Base-by-base conservation (phyloP, 768 basidiomycete species). In the Kwoniella botswanensis region DNA sequence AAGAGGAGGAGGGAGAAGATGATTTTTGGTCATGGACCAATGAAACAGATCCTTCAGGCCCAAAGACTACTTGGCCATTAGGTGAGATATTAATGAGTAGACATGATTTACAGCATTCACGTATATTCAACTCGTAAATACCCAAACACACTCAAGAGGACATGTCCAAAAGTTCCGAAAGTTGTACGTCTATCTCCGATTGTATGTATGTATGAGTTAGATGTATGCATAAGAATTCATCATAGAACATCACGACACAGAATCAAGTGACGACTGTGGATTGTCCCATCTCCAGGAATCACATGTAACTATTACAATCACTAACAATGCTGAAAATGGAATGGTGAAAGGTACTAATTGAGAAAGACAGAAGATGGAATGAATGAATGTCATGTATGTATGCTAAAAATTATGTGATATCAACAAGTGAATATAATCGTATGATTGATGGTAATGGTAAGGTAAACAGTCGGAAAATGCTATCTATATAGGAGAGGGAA, bases 101-200 rank as follows among this genome's bases (percentile, higher is more conserved):
- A 69, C 97, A 99, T 83, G 96, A 98, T 85, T 85, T 94, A 78
- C 93, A 94, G 83, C 96, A 98, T 85, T 95, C 93, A 55, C 88
- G 95, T 70, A 93, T 98, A 74, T 99, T 99, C 87, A 99, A 99
- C 84, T 81, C 67, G 35, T 61, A 68, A 22, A 3, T 26, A 46
- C 43, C 35, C 6, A 62, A 43, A 26, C 26, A 2, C 26, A 2
- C 26, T 26, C 18, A 44, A 24, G 42, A 29, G 60, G 12, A 46
- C 17, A 42, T 2, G 60, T 42, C 35, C n/a, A 43, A 44, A 42
- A 62, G 12, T 29, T 42, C 35, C n/a, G 17, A 26, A 24, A 59
- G 13, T 52, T 52, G n/a, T 52, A 52, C 50, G 50, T 26, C 4
- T 26, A 26, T 26, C 26, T 26, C 26, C 3, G 4, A 26, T 4